Percentiles rank a stretch among this genome's conserved stretches.
Conservation (phyloP, 1,284 basidiomycete genomes). For the Moniliella sp. region DNA sequence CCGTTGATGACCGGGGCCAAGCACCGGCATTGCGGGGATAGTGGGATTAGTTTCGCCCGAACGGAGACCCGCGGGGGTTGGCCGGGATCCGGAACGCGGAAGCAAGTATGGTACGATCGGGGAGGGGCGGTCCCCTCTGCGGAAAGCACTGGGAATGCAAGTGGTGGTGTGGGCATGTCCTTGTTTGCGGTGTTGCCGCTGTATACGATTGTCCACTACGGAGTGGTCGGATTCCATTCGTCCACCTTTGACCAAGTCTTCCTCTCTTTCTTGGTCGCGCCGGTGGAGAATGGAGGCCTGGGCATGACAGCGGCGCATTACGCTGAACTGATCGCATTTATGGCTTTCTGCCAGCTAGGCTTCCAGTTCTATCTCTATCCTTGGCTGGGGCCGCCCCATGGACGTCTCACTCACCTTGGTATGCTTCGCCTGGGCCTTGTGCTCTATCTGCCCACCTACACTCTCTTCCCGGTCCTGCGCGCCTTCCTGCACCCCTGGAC, state of each 20-base stretch:
- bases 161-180: slow-evolving; percentile 2
- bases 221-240: slow-evolving; percentile 26
- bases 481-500: slow-evolving; percentile 31
- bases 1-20: slow-evolving; percentile 1
- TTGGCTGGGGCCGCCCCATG: slow-evolving; percentile 38
- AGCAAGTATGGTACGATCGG: slow-evolving; percentile 1
- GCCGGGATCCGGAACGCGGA: slow-evolving; percentile 17
- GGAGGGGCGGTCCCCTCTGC: slow-evolving; percentile 1
- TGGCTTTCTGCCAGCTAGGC: slow-evolving; percentile 11
- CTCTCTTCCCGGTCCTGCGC: slow-evolving; percentile 37
- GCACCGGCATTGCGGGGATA: slow-evolving; percentile 1
- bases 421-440: slow-evolving; percentile 24
- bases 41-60: slow-evolving; percentile 6
- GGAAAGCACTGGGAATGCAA: not conserved
- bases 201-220: slow-evolving; percentile 30
- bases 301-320: slow-evolving; percentile 32
- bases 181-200: slow-evolving; percentile 19
- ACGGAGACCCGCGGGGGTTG: slow-evolving; percentile 17
- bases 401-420: slow-evolving; percentile 23
- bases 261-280: slow-evolving; percentile 33
- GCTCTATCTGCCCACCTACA: slow-evolving; percentile 13
- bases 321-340: slow-evolving; percentile 29
- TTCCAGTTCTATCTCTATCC: slow-evolving; percentile 47
- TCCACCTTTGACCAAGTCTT: slow-evolving; percentile 33
- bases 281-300: slow-evolving; percentile 22